A percentile compares a stretch with the other conserved stretches of the same genome.
Conservation (phyloP, 441 rosid species). For the Croton laevigatus region DNA sequence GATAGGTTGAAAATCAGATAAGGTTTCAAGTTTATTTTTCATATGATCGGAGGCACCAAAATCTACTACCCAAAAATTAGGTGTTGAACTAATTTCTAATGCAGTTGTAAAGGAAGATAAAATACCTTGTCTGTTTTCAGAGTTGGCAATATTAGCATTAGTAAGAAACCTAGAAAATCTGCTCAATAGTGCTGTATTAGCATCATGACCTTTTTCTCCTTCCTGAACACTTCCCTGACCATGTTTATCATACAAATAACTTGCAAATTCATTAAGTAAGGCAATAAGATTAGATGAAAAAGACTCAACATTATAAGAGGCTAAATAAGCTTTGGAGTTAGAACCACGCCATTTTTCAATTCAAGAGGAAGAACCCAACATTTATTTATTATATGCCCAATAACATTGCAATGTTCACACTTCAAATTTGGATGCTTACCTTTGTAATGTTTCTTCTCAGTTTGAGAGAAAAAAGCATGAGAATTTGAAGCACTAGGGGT, state of each 20-base stretch:
- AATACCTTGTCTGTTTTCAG: too few species aligned
- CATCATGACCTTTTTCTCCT: neutral
- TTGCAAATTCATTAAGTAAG: neutral
- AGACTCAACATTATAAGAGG: neutral
- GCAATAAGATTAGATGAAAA: neutral
- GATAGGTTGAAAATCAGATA: neutral
- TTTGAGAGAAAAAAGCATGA: neutral
- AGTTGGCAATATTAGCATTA: too few species aligned
- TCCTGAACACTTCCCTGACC: neutral
- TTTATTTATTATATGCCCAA: neutral
- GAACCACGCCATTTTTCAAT: neutral
- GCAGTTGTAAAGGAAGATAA: neutral
- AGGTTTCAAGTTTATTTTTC: neutral
- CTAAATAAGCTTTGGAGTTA: neutral
- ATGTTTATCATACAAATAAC: neutral
- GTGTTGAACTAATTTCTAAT: too few species aligned
- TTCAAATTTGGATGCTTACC: neutral
- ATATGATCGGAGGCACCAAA: neutral
- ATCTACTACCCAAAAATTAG: neutral
- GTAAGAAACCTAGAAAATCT: neutral
- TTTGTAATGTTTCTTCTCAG: neutral
- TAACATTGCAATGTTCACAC: neutral
- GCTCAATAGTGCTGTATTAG: neutral
- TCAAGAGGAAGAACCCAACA: neutral
- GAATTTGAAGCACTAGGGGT: neutral